phyloP scores from a whole-genome alignment of 352 stramenopile species.

The Phytophthora crassamura region DNA sequence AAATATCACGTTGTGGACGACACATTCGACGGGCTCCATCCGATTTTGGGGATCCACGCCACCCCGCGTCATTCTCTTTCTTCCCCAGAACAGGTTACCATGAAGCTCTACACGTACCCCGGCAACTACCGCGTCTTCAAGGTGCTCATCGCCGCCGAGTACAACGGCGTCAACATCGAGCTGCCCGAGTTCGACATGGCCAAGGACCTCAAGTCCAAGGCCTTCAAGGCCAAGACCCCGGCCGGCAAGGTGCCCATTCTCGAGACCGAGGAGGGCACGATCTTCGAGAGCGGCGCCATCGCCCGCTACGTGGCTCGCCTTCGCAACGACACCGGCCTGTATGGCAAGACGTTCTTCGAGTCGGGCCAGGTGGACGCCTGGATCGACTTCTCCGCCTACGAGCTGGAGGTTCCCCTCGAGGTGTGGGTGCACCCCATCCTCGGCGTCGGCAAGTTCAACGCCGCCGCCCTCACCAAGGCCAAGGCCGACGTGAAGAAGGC shows the following conservation, averaged over 20 bases:
- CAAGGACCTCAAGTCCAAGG: slow-evolving; percentile 62
- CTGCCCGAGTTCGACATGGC: slow-evolving; percentile 78
- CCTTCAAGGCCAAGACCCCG: slow-evolving; percentile 89
- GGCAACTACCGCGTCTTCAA: slow-evolving; percentile 95
- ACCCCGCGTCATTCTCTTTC: no score
- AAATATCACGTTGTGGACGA: no score
- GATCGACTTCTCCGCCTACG: slow-evolving; percentile 93
- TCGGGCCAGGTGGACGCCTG: slow-evolving; percentile 92
- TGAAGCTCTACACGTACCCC: slow-evolving; percentile 89
- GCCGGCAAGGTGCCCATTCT: slow-evolving; percentile 89
- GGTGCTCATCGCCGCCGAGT: slow-evolving; percentile 95
- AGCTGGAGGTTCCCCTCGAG: slow-evolving; percentile 92
- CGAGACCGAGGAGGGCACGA: slow-evolving; percentile 84
- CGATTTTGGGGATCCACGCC: no score
- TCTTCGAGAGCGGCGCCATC: slow-evolving; percentile 94
- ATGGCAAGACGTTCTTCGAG: slow-evolving; percentile 92
- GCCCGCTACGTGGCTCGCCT: slow-evolving; percentile 92
- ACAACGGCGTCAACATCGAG: slow-evolving; percentile 88
- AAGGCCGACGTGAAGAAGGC: slow-evolving; percentile 88
- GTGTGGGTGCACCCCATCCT: slow-evolving; percentile 92
- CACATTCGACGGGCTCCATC: no score
- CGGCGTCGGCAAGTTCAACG: slow-evolving; percentile 85
- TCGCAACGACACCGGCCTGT: slow-evolving; percentile 87
- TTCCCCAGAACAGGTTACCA: no score
- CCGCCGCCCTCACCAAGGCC: slow-evolving; percentile 79